These are phyloP conservation scores for Aspergillus melleus DNA, from an alignment of 2,329 filamentous ascomycete species.

Conservation along the genomic window DNA sequence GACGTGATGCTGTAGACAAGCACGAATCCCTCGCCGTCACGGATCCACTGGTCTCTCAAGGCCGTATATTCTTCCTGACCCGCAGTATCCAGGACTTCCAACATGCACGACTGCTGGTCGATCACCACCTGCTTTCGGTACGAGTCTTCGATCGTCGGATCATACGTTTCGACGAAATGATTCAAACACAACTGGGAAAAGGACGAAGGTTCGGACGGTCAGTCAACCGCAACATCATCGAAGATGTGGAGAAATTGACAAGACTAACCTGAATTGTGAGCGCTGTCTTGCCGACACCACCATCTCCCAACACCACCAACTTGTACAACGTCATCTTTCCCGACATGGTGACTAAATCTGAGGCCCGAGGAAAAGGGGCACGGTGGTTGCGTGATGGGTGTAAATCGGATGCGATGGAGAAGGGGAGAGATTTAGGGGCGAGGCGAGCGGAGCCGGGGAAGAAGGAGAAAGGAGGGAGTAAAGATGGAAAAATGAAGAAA, in stretches of 20 bases:
- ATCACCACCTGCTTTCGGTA: conserved; percentile 76
- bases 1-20: conserved; percentile 98
- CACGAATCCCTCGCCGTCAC: conserved; percentile 95
- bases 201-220: not conserved
- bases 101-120: conserved; percentile 92
- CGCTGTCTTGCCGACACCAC: conserved; percentile 91
- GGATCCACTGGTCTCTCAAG: conserved; percentile 95
- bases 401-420: not conserved
- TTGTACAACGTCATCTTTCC: conserved; percentile 96
- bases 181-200: conserved; percentile 77
- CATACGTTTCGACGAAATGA: conserved; percentile 93
- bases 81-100: conserved; percentile 94
- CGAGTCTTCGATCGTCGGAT: conserved; percentile 68
- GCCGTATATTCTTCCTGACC: conserved; percentile 99
- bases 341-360: conserved; percentile 61
- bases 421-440: not conserved
- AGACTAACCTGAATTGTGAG: conserved; percentile 73
- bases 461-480: not conserved
- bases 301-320: conserved; percentile 90
- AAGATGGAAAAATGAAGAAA: conserved; percentile 4
- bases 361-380: not conserved
- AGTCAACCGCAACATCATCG: conserved; percentile 6
- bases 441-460: not conserved
- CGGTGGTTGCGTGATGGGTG: not conserved
- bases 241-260: conserved; percentile 1